Percentiles rank a stretch among this genome's conserved stretches.
phyloP scores from a whole-genome alignment of 768 basidiomycete species.

The Mycena floridula region DNA sequence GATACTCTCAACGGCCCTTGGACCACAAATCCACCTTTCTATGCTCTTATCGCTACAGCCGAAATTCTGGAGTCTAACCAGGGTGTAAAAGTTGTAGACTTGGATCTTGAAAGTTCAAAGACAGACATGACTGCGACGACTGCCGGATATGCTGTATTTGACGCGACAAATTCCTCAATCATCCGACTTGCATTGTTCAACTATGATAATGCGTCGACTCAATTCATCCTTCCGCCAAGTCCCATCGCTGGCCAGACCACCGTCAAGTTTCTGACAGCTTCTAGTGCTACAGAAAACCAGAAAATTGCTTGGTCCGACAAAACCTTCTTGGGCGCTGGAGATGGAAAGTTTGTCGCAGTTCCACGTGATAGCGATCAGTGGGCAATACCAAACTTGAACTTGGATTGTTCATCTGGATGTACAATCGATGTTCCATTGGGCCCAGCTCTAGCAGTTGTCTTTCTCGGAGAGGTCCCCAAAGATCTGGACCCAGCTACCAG shows the following conservation, averaged over 20 bases:
- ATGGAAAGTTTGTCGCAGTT: constrained; percentile 28
- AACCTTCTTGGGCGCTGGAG: constrained; percentile 34
- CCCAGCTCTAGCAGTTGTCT: constrained; percentile 44
- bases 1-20: constrained; percentile 32
- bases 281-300: constrained; percentile 39
- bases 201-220: constrained; percentile 36
- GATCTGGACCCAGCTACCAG: constrained; percentile 1
- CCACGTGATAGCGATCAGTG: constrained; percentile 19
- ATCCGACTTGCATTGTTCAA: constrained; percentile 44
- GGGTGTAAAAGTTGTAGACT: constrained; percentile 38
- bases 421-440: constrained; percentile 40
- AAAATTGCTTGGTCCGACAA: constrained; percentile 60
- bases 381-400: constrained; percentile 27
- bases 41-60: constrained; percentile 38
- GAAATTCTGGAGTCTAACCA: constrained; percentile 36
- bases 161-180: constrained; percentile 36
- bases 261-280: constrained; percentile 44
- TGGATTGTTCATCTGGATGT: constrained; percentile 40
- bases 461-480: constrained; percentile 12
- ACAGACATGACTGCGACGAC: constrained; percentile 30
- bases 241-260: constrained; percentile 20
- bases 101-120: constrained; percentile 35
- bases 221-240: constrained; percentile 33
- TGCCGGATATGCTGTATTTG: constrained; percentile 56
- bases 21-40: constrained; percentile 45